phyloP scores from a whole-genome alignment of 116 monocot species.

The Iris pallida region DNA sequence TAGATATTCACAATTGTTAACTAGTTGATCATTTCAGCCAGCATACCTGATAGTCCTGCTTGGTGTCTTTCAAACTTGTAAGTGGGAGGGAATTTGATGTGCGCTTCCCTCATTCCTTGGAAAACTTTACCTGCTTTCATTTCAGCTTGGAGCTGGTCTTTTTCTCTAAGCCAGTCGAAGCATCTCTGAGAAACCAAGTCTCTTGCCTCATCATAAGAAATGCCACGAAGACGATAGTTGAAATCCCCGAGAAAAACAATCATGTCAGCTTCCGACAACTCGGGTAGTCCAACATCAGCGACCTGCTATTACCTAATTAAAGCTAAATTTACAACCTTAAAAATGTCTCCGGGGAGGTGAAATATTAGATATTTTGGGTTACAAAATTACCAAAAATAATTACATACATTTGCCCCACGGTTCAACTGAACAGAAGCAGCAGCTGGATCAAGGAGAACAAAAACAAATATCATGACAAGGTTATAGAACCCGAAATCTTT shows the following conservation, averaged over 20 bases:
- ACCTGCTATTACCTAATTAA: conserved; percentile 29
- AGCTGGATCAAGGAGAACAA: conserved; percentile 21
- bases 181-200: conserved; percentile 89
- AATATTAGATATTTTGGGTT: not conserved
- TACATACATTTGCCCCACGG: conserved; percentile 63
- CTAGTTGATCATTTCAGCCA: conserved; percentile 21
- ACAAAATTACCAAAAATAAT: conserved; percentile 7
- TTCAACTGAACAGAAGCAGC: conserved; percentile 57
- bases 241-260: conserved; percentile 92
- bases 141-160: conserved; percentile 80
- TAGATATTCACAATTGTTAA: conserved; percentile 36
- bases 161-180: conserved; percentile 92
- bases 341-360: not conserved
- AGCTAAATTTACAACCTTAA: not conserved
- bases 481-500: conserved; percentile 16
- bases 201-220: conserved; percentile 87
- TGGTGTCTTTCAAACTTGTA: conserved; percentile 81
- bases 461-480: conserved; percentile 8
- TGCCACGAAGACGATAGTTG: conserved; percentile 21
- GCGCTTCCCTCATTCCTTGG: conserved; percentile 87
- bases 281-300: conserved; percentile 59
- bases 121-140: conserved; percentile 89
- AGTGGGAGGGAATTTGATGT: conserved; percentile 83
- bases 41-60: conserved; percentile 15
- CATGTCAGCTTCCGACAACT: conserved; percentile 88